These are phyloP conservation scores for Torrubiellomyces zombiae DNA, from an alignment of 2,329 filamentous ascomycete species.

Conservation along the genomic window DNA sequence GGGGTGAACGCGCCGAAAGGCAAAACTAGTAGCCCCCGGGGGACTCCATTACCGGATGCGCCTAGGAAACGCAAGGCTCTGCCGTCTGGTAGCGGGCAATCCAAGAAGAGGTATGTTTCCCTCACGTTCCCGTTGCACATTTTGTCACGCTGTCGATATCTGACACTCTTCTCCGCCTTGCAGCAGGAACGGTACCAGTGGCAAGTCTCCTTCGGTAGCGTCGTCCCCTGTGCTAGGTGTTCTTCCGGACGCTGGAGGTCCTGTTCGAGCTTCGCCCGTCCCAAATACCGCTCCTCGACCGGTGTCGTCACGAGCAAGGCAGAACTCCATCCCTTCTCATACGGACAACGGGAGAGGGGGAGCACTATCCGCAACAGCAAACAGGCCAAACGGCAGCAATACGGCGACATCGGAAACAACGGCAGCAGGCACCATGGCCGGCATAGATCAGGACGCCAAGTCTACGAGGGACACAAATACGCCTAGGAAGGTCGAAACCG, in stretches of 20 bases:
- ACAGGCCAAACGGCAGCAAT: slow-evolving; percentile 38
- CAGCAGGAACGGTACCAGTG: slow-evolving; percentile 22
- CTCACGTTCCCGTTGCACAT: background rate
- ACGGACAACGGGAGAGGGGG: slow-evolving; percentile 36
- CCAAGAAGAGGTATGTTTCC: slow-evolving; percentile 58
- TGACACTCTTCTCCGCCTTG: slow-evolving; percentile 6
- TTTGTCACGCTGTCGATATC: background rate
- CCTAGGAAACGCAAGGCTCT: slow-evolving; percentile 58
- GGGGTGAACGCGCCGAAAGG: slow-evolving; percentile 34
- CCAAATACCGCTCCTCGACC: slow-evolving; percentile 41
- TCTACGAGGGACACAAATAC: slow-evolving; percentile 28
- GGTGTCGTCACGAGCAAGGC: slow-evolving; percentile 53
- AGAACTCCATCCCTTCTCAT: slow-evolving; percentile 52
- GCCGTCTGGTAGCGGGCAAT: slow-evolving; percentile 46
- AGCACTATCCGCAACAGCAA: slow-evolving; percentile 43
- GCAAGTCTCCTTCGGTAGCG: slow-evolving; percentile 52
- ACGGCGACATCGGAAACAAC: slow-evolving; percentile 20
- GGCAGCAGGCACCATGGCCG: slow-evolving; percentile 12
- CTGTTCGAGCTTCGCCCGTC: slow-evolving; percentile 39
- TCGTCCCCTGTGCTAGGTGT: slow-evolving; percentile 58
- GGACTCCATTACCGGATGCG: slow-evolving; percentile 49
- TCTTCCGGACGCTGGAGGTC: slow-evolving; percentile 44
- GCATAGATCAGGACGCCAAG: slow-evolving; percentile 27
- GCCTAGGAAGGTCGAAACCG: slow-evolving; percentile 14
- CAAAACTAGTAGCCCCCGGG: slow-evolving; percentile 47